Base-by-base conservation (phyloP, 768 basidiomycete species). In the Mycena rebaudengoi region DNA sequence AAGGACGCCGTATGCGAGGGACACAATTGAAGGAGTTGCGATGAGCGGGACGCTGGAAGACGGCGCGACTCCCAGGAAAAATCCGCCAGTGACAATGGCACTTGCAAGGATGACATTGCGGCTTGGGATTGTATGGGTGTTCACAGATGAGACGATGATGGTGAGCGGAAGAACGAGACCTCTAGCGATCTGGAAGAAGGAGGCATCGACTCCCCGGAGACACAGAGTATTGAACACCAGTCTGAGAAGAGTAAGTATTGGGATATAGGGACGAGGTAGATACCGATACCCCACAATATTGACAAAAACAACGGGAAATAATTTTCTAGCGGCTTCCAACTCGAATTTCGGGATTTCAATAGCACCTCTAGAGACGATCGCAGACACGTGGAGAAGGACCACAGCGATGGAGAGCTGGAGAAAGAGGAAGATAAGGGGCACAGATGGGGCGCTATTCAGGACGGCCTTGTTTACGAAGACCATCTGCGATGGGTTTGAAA, bases 111-210 rank as follows among this genome's bases (percentile, higher is more conserved):
- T 73, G 13, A 92, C 87, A 25, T 83, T 79, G 8, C 62, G 20
- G 6, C 89, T 80, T 0, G 92, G 91, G 0, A 77, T 71, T 7
- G 85, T 79, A 21, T 80, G 82, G 2, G 88, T 87, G 62, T 87
- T 77, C 20, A 86, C 43, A 37, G 88, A 88, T 2, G 91, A 91
- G 41, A 94, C 86, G 25, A 86, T 64, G 57, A 95, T 92, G 1
- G 94, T 96, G 48, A 93, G 82, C 0, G 94, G 94, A 5, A 96
- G 82, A 4, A 93, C 89, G 35, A 96, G 83, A 0, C 94, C 94
- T 67, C 94, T 81, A 1, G 94, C 94, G 70, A 96, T 93, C 89
- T 92, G 91, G 76, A 92, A 94, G 75, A 90, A 94, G 0, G 89
- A 88, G 3, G 92, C 91, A 58, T 94, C 92, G 20, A 94, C 91